These are phyloP conservation scores for Microthlaspi erraticum DNA, from an alignment of 345 rosid genomes.

Conservation along the genomic window DNA sequence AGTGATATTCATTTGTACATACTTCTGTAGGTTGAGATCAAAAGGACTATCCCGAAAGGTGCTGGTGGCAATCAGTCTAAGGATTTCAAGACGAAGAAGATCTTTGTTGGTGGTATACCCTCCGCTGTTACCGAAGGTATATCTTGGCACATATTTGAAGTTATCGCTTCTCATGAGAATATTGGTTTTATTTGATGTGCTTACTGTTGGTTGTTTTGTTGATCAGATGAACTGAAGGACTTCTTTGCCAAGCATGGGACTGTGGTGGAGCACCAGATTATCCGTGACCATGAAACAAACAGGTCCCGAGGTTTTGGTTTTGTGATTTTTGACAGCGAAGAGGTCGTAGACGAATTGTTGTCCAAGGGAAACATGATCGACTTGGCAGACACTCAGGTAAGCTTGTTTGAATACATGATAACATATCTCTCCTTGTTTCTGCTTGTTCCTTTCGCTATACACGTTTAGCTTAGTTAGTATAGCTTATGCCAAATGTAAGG, in stretches of 20 bases:
- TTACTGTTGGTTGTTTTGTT: conserved; percentile 24
- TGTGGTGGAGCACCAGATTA: conserved; percentile 85
- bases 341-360: conserved; percentile 77
- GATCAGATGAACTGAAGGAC: conserved; percentile 74
- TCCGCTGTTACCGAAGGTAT: conserved; percentile 76
- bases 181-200: background rate
- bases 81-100: conserved; percentile 87
- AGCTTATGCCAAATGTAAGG: conserved; percentile 28
- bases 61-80: conserved; percentile 58
- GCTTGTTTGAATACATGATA: conserved; percentile 41
- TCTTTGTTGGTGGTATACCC: conserved; percentile 95
- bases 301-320: conserved; percentile 94
- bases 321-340: conserved; percentile 85
- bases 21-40: conserved; percentile 80
- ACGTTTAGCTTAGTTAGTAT: conserved; percentile 15
- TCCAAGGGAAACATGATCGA: conserved; percentile 92
- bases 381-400: conserved; percentile 94
- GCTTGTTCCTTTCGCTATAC: background rate
- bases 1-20: background rate
- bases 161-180: background rate
- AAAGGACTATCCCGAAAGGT: conserved; percentile 92
- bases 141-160: background rate
- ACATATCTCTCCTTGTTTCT: conserved; percentile 14
- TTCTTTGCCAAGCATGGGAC: conserved; percentile 83
- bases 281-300: conserved; percentile 89